These are phyloP conservation scores for Solanum infundibuliforme DNA, from an alignment of 257 asterid species.

Conservation along the genomic window DNA sequence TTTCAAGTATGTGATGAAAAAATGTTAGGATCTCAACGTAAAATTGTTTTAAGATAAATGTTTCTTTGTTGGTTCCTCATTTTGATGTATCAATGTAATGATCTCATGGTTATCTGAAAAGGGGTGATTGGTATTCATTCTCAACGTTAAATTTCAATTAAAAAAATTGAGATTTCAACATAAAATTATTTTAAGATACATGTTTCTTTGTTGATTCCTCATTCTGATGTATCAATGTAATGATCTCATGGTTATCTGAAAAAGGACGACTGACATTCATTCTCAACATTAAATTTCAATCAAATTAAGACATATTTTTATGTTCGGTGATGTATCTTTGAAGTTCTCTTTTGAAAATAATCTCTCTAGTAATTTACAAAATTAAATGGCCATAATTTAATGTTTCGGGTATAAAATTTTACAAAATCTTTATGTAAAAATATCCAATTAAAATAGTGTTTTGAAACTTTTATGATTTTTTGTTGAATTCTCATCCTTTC, in stretches of 20 bases:
- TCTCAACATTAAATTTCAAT: background rate
- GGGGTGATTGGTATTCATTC: background rate
- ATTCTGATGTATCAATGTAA: background rate
- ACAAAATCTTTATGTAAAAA: background rate
- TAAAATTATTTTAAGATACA: no score
- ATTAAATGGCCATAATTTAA: background rate
- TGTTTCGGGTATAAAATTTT: background rate
- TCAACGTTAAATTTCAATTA: no score
- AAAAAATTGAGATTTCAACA: background rate
- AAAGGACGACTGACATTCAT: no score
- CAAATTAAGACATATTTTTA: background rate
- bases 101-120: background rate
- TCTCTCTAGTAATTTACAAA: background rate
- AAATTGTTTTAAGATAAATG: no score
- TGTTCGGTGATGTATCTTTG: accelerated
- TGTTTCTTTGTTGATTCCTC: background rate
- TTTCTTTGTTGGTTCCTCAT: background rate
- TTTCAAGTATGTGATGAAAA: background rate
- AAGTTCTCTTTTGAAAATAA: no score
- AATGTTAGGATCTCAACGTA: background rate
- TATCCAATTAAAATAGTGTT: accelerated
- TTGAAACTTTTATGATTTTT: background rate
- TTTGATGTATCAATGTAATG: background rate
- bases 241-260: background rate
- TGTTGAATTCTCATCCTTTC: background rate